phyloP scores from a whole-genome alignment of 2,329 filamentous ascomycete species.

The Lachnellula subtilissima region DNA sequence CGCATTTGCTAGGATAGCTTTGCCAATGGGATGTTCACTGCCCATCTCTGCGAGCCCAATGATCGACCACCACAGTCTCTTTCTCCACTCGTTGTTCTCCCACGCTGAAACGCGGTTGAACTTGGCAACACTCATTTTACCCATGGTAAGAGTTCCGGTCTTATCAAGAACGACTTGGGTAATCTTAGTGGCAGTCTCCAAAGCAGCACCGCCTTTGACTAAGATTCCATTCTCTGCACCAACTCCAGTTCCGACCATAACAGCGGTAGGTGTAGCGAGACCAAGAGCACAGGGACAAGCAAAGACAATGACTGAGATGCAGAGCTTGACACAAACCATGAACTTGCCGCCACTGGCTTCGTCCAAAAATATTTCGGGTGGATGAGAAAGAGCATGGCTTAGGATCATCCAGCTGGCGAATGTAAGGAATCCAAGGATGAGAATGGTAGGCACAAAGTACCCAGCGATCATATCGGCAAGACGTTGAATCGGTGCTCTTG shows the following conservation, averaged over 20 bases:
- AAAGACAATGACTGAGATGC: conserved; percentile 97
- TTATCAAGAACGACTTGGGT: conserved; percentile 92
- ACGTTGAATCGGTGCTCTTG: conserved; percentile 86
- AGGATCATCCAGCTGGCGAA: conserved; percentile 94
- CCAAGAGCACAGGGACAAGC: conserved; percentile 97
- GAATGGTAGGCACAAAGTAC: conserved; percentile 88
- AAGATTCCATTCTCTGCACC: conserved; percentile 94
- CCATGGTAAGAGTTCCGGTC: conserved; percentile 89
- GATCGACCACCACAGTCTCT: conserved; percentile 88
- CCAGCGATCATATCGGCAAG: conserved; percentile 88
- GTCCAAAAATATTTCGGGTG: conserved; percentile 82
- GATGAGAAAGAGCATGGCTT: conserved; percentile 75
- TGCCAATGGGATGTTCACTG: conserved; percentile 94
- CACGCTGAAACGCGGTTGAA: conserved; percentile 63
- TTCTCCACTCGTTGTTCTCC: conserved; percentile 62
- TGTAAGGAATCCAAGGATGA: conserved; percentile 76
- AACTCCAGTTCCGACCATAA: conserved; percentile 98
- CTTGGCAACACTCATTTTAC: conserved; percentile 88
- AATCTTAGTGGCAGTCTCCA: conserved; percentile 86
- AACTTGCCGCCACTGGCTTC: conserved; percentile 80
- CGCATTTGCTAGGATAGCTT: conserved; percentile 72
- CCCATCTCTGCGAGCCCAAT: conserved; percentile 93
- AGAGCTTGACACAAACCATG: conserved; percentile 96
- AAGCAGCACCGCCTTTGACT: conserved; percentile 91
- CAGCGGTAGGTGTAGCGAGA: conserved; percentile 88